Evolutionary conservation across 805 yeast species (phyloP), one percentile per base, ranked within the genome.

Genomic region (Saccharomycopsis vini): DNA sequence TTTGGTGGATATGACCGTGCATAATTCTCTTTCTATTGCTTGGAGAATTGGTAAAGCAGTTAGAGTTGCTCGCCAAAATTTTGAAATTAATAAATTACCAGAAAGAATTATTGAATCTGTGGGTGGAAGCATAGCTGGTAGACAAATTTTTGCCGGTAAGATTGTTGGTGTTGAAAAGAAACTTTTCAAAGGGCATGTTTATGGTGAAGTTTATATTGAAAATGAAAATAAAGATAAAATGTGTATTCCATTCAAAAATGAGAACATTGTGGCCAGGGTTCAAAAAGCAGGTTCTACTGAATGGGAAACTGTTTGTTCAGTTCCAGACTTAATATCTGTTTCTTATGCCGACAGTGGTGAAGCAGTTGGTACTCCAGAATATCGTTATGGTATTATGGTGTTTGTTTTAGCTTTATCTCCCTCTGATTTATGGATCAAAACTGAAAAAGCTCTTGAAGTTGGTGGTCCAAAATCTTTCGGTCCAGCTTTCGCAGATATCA

Each of bases 41-140:
- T 71, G 75, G 75, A 60, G 73, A 54, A 63, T 70, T 39, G 75
- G 75, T 3, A 60, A 67, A 41, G 73, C 72, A 3, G 67, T 69
- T 3, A 50, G 52, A 24, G 52, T 63, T 18, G 67, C 73, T 1
- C 57, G 62, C 36, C 64, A 62, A 39, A 57, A 56, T 10, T 56
- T 61, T n/a, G 66, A 66, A 39, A 56, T 68, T 26, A 64, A 60
- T 36, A 50, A 51, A 36, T 47, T 68, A 2, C 64, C 71, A 2
- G 49, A 57, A 6, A 47, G 52, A 15, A 68, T 68, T 28, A 53
- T 67, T 12, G 68, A 67, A 12, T 53, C 69, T 2, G 60, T 65
- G 29, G 63, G 64, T 23, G 66, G 67, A 2, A 52, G 55, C 12
- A 20, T 33, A 13, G 37, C 54, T 21, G 72, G 69, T 5, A 59